phyloP scores from a whole-genome alignment of 371 early-diverging fungal genomes.

The Mucor velutinosus region DNA sequence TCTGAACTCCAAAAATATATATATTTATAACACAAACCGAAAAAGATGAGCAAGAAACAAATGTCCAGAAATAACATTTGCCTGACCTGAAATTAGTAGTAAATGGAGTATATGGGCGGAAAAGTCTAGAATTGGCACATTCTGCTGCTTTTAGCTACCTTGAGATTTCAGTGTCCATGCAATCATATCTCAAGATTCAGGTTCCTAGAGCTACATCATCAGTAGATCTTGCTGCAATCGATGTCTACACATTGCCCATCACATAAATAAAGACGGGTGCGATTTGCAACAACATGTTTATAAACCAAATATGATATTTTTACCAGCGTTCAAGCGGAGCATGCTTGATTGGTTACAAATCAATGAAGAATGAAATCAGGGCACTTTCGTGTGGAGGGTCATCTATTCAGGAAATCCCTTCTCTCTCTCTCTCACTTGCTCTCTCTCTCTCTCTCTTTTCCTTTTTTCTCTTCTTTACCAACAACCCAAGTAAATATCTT shows the following conservation, averaged over 20 bases:
- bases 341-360: neutral
- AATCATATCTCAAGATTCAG: too few relatives aligned
- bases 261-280: neutral
- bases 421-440: neutral
- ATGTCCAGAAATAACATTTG: too few relatives aligned
- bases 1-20: too few relatives aligned
- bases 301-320: neutral
- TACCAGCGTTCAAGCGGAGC: constrained; percentile 4
- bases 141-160: too few relatives aligned
- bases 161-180: too few relatives aligned
- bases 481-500: neutral
- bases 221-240: neutral
- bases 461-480: neutral
- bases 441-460: neutral
- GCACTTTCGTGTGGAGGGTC: neutral
- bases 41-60: too few relatives aligned
- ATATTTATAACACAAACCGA: too few relatives aligned
- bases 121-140: too few relatives aligned
- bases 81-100: too few relatives aligned
- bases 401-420: neutral
- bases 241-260: neutral
- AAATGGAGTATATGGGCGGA: too few relatives aligned
- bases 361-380: constrained; percentile 7
- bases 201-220: neutral
- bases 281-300: neutral